Evolutionary conservation across 2,329 filamentous ascomycete genomes (phyloP).

Genomic region (Calonectria pseudoturangicola): DNA sequence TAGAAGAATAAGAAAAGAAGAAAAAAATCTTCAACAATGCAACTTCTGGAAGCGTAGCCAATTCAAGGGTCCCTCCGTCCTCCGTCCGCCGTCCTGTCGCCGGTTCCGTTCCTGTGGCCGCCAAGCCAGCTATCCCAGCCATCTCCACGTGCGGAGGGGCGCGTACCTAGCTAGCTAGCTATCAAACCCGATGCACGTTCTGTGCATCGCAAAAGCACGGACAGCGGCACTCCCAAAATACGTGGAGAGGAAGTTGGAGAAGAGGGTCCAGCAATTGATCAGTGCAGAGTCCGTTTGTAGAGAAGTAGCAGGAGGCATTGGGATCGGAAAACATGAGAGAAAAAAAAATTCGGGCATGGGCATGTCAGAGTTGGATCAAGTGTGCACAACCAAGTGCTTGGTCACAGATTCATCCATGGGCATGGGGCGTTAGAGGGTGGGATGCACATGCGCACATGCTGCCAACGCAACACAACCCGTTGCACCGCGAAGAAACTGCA

Average conservation of each 20-base stretch:
- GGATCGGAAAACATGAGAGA: neutral
- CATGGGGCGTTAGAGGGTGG: constrained; percentile 24
- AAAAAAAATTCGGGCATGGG: neutral
- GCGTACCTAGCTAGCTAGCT: constrained; percentile 33
- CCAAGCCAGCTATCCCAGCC: constrained; percentile 23
- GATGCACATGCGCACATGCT: constrained; percentile 35
- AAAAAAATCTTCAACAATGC: neutral
- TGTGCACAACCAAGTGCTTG: constrained; percentile 1
- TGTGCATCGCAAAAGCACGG: constrained; percentile 28
- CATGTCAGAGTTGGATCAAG: constrained; percentile 21
- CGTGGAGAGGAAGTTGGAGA: constrained; percentile 27
- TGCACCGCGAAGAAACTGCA: constrained; percentile 29
- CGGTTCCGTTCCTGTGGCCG: constrained; percentile 23
- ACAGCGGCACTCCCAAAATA: neutral
- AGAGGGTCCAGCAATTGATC: constrained; percentile 1
- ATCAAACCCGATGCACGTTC: constrained; percentile 28
- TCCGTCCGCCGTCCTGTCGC: constrained; percentile 28
- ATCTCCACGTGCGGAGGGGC: constrained; percentile 45
- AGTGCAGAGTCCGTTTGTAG: neutral
- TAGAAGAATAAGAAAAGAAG: neutral
- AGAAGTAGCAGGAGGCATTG: neutral
- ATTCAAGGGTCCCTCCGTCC: constrained; percentile 26
- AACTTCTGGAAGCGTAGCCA: constrained; percentile 17
- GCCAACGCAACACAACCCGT: constrained; percentile 33
- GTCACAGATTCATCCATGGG: constrained; percentile 20